A percentile compares a stretch with the other conserved stretches of the same genome.
These are phyloP conservation scores for Sordariomycetes sp. DNA, from an alignment of 2,329 filamentous ascomycete species.

Conservation along the genomic window DNA sequence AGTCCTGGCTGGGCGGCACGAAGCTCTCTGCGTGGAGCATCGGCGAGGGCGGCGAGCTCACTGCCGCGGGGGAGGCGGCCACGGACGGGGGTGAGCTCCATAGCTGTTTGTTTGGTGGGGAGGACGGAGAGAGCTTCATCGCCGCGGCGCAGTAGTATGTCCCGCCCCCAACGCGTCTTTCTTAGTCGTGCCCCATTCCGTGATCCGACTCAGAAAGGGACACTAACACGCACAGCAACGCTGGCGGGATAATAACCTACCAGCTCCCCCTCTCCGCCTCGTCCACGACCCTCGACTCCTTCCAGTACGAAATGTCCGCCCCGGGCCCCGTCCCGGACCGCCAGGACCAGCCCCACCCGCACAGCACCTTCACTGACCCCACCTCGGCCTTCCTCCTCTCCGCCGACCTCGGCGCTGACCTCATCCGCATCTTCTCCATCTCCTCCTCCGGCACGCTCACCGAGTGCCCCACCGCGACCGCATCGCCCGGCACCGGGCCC, in stretches of 20 bases:
- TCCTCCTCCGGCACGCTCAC: constrained; percentile 30
- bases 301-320: constrained; percentile 27
- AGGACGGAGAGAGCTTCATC: constrained; percentile 26
- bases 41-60: constrained; percentile 18
- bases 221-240: constrained; percentile 18
- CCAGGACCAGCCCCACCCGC: constrained; percentile 45
- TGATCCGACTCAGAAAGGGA: too few relatives aligned
- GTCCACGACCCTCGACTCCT: constrained; percentile 20
- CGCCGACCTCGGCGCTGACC: constrained; percentile 43
- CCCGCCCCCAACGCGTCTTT: neutral
- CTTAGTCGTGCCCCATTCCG: neutral
- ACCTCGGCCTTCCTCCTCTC: constrained; percentile 36
- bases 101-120: constrained; percentile 25
- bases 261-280: constrained; percentile 22
- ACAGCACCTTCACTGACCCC: constrained; percentile 37
- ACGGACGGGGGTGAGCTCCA: constrained; percentile 26
- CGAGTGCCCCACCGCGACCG: constrained; percentile 28
- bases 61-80: constrained; percentile 17
- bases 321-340: constrained; percentile 32
- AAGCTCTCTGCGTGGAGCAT: constrained; percentile 22
- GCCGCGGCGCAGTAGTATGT: constrained; percentile 32
- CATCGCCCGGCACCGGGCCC: constrained; percentile 36
- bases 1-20: constrained; percentile 10
- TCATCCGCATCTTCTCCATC: constrained; percentile 42
- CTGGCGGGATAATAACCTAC: constrained; percentile 31